Conservation (phyloP, 306 rosid genomes). For the Cicer chorassanicum region DNA sequence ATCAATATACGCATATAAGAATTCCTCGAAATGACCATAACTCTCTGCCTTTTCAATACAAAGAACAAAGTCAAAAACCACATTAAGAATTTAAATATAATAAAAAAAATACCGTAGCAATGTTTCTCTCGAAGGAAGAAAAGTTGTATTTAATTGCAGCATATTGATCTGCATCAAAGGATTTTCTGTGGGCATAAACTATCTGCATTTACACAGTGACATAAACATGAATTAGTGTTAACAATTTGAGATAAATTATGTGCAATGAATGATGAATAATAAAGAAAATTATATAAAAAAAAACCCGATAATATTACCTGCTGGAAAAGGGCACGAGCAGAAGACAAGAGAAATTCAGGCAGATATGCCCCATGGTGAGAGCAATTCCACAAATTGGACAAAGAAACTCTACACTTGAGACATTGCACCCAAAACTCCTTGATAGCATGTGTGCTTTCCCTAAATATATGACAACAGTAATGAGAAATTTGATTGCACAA, state of each 20-base stretch:
- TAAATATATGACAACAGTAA: conserved; percentile 44
- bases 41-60: not conserved
- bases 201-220: conserved; percentile 57
- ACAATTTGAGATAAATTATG: not conserved
- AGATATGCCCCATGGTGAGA: conserved; percentile 55
- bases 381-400: conserved; percentile 69
- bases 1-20: conserved; percentile 1
- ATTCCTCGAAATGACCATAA: not conserved
- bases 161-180: conserved; percentile 64
- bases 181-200: conserved; percentile 69
- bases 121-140: conserved; percentile 47
- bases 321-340: conserved; percentile 75
- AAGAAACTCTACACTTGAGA: conserved; percentile 68
- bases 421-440: conserved; percentile 59
- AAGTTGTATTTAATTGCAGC: conserved; percentile 55
- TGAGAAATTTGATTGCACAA: not conserved
- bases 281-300: not conserved
- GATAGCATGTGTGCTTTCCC: conserved; percentile 61
- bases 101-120: conserved; percentile 47
- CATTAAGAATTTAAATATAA: not conserved
- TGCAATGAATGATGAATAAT: not conserved
- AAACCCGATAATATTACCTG: conserved; percentile 57
- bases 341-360: conserved; percentile 60
- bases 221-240: conserved; percentile 32
- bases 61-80: not conserved